Base-by-base conservation (phyloP, 73 alveolate genomes). In the Paramecium octaurelia region DNA sequence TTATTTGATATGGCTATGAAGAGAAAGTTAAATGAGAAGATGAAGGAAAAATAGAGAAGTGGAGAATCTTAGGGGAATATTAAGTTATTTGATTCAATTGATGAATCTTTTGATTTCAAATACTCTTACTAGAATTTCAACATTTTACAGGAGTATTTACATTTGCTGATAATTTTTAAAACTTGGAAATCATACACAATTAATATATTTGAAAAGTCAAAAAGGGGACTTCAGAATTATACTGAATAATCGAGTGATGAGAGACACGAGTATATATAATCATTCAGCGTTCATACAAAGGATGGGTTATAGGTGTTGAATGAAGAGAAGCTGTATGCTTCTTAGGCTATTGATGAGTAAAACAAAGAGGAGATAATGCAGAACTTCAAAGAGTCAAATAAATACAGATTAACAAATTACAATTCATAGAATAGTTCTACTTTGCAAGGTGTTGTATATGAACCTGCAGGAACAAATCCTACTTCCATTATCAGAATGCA, bases 1-100 rank as follows among this genome's bases (percentile, higher is more conserved):
- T 35, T 38, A 18, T 75, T 75, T 42, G 88, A 75, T 75, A 75
- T 38, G 59, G 88, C 88, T 34, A 75, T 75, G 88, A 75, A 75
- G 8, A 29, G 34, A 42, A 75, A 42, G 20, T 42, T 75, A 64
- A 64, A 34, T 27, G 20, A 64, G 4, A 31, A 64, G 27, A 34
- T 24, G 21, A 31, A 64, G 31, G 84, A 64, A 21, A n/a, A 3
- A 5, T 12, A 64, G 14, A 31, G 10, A 7, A 11, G 27, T 31
- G 8, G 6, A 0, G 21, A 64, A 7, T 6, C 7, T 27, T 14
- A 54, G 7, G 69, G 69, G 5, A 35, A 54, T 54, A 54, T 54
- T n/a, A 64, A 24, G 31, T 31, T 23, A 38, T 21, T 75, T 12
- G 88, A 38, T 29, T 35, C 34, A 11, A 38, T 75, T 11, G 59